Evolutionary conservation across 2,329 filamentous ascomycete species (phyloP).

Genomic region (Penicillium corylophilum): DNA sequence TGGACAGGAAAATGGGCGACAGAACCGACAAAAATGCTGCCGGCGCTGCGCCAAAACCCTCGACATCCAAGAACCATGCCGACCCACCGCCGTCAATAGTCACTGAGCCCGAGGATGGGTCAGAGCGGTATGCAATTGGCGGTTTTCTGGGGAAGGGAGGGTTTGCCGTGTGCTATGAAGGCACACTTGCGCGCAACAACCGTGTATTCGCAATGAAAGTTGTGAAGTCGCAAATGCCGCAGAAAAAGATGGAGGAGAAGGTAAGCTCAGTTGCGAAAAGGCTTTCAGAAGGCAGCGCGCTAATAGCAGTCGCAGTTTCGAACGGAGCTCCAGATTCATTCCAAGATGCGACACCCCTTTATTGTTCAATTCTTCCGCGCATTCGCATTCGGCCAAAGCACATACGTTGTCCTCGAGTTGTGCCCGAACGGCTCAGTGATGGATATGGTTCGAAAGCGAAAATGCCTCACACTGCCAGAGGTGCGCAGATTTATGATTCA

Average conservation of each 20-base stretch:
- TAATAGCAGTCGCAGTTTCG: slow-evolving; percentile 55
- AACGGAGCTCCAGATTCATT: slow-evolving; percentile 93
- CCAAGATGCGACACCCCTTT: slow-evolving; percentile 93
- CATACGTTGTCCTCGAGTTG: slow-evolving; percentile 90
- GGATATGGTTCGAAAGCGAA: slow-evolving; percentile 94
- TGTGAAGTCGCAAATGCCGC: slow-evolving; percentile 50
- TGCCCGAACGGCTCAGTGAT: slow-evolving; percentile 95
- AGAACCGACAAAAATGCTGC: slow-evolving; percentile 30
- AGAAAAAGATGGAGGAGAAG: slow-evolving; percentile 55
- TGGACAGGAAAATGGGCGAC: slow-evolving; percentile 40
- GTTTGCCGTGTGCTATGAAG: slow-evolving; percentile 53
- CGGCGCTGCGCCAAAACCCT: slow-evolving; percentile 32
- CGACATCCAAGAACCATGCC: slow-evolving; percentile 45
- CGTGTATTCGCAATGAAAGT: slow-evolving; percentile 52
- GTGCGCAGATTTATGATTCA: slow-evolving; percentile 92
- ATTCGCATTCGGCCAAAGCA: slow-evolving; percentile 84
- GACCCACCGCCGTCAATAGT: slow-evolving; percentile 47
- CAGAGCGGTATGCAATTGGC: slow-evolving; percentile 48
- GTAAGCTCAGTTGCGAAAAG: slow-evolving; percentile 23
- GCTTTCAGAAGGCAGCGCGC: not conserved
- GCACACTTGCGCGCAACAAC: slow-evolving; percentile 43
- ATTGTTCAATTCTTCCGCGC: slow-evolving; percentile 94
- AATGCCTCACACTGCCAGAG: slow-evolving; percentile 87
- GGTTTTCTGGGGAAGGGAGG: slow-evolving; percentile 51
- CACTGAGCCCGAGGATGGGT: slow-evolving; percentile 44